Percentiles rank a stretch among this genome's conserved stretches.
These are phyloP conservation scores for Nannizzia gypsea DNA, from an alignment of 2,329 filamentous ascomycete genomes.

Conservation along the genomic window DNA sequence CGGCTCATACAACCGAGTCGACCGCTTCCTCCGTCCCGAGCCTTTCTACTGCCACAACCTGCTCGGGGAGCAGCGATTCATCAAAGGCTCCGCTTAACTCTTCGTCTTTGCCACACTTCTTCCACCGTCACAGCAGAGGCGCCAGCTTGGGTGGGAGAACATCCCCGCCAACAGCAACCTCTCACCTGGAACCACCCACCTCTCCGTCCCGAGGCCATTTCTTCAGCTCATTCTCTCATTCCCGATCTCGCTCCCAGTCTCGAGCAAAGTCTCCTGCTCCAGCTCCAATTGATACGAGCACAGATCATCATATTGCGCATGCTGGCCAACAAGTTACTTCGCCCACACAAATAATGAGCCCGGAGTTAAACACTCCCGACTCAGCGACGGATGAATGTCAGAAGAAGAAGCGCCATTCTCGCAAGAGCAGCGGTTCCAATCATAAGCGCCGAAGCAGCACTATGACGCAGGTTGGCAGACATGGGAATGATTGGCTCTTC, in stretches of 20 bases:
- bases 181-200: background rate
- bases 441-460: constrained; percentile 31
- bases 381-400: background rate
- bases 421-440: constrained; percentile 21
- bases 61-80: background rate
- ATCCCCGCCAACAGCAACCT: background rate
- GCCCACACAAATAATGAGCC: constrained; percentile 13
- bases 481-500: constrained; percentile 43
- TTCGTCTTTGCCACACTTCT: background rate
- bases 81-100: background rate
- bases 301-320: background rate
- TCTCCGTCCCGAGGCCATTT: background rate
- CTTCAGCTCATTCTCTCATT: constrained; percentile 6
- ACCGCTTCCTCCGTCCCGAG: background rate
- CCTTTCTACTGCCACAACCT: background rate
- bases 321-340: constrained; percentile 12
- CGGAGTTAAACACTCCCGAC: background rate
- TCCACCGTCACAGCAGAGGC: background rate
- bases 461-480: constrained; percentile 36
- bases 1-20: background rate
- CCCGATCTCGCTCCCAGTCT: constrained; percentile 9
- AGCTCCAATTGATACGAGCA: background rate
- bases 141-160: background rate
- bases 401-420: constrained; percentile 12
- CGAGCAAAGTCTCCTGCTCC: constrained; percentile 11